These are phyloP conservation scores for Quercus engelmannii DNA, from an alignment of 306 rosid genomes.

Conservation along the genomic window DNA sequence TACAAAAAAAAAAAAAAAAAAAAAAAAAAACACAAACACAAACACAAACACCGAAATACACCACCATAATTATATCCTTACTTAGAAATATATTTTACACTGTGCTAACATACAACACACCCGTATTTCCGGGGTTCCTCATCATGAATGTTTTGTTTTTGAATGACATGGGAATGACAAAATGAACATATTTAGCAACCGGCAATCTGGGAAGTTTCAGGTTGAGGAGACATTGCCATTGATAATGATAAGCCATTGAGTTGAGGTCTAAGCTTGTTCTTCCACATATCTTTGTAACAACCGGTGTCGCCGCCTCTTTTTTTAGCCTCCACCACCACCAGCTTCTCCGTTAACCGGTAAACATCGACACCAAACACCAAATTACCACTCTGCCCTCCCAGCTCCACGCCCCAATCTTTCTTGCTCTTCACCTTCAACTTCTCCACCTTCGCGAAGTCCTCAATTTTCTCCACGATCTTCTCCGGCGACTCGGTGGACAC, in stretches of 20 bases:
- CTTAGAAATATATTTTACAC: no score
- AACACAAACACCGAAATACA: neutral
- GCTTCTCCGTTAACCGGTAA: constrained; percentile 37
- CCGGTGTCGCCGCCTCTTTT: constrained; percentile 33
- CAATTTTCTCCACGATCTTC: constrained; percentile 34
- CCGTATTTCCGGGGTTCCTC: no score
- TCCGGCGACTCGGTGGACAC: constrained; percentile 33
- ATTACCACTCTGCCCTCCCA: constrained; percentile 38
- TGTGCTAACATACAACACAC: no score
- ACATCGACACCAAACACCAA: constrained; percentile 33
- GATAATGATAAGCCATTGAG: constrained; percentile 11
- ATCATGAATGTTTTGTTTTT: neutral
- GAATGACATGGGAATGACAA: neutral
- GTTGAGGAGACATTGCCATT: neutral
- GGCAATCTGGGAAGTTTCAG: constrained; percentile 7
- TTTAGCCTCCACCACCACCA: constrained; percentile 60
- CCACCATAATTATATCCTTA: neutral
- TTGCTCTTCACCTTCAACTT: constrained; percentile 38
- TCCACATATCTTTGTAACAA: constrained; percentile 39
- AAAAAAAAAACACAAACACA: no score
- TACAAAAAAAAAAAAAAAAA: neutral
- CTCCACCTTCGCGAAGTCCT: constrained; percentile 35
- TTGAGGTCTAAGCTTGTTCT: constrained; percentile 34
- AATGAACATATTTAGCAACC: neutral
- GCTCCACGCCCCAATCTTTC: constrained; percentile 45